phyloP scores from a whole-genome alignment of 768 basidiomycete genomes.

The Hebeloma cylindrosporum region DNA sequence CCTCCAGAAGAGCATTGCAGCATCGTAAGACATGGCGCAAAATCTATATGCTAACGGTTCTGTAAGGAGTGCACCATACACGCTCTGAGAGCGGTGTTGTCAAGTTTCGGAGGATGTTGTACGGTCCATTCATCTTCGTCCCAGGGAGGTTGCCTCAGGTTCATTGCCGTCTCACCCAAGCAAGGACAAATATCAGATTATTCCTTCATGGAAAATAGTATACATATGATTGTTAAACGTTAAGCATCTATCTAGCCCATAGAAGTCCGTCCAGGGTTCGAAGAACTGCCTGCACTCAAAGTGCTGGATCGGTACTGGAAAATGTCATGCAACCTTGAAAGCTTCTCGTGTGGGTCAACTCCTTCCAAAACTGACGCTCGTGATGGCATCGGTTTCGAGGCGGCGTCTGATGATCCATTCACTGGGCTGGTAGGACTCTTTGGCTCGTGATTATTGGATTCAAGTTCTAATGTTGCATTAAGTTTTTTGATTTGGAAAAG shows the following conservation, averaged over 20 bases:
- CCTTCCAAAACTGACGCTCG: constrained; percentile 19
- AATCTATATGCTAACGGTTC: too few species aligned
- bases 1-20: constrained; percentile 82
- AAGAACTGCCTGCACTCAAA: constrained; percentile 45
- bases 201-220: constrained; percentile 7
- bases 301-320: constrained; percentile 82
- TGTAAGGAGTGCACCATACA: too few species aligned
- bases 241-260: constrained; percentile 22
- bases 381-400: constrained; percentile 25
- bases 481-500: constrained; percentile 18
- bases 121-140: too few species aligned
- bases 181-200: constrained; percentile 8
- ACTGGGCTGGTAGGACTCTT: constrained; percentile 3
- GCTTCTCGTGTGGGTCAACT: constrained; percentile 55
- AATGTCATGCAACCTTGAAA: constrained; percentile 75
- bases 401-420: constrained; percentile 30
- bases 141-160: too few species aligned
- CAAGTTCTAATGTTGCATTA: constrained; percentile 49
- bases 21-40: constrained; percentile 62
- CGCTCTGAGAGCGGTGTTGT: too few species aligned
- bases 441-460: constrained; percentile 50
- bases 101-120: too few species aligned
- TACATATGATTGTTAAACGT: constrained; percentile 13
- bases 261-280: constrained; percentile 32
- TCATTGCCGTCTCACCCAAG: constrained; percentile 2